Base-by-base conservation (phyloP, 192 early-diverging fungal genomes). In the Allomyces javanicus region DNA sequence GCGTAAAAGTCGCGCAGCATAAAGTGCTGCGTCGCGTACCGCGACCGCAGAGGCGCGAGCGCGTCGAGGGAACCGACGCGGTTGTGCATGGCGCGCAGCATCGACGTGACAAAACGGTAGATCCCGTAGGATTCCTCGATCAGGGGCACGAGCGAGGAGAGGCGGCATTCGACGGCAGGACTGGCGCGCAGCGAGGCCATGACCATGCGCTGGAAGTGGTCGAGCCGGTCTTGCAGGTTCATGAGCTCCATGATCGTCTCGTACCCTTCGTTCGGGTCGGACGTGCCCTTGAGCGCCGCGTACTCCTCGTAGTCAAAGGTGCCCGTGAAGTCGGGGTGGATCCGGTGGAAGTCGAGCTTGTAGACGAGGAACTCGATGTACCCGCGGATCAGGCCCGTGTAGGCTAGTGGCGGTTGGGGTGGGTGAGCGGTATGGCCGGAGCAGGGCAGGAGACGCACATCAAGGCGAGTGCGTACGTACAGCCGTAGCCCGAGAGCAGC, bases 261-360 rank as follows among this genome's bases (percentile, higher is more conserved):
- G 73, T 91, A 98, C 79, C 96, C 96, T 82, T 96, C 96, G 74
- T 98, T 96, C 25, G 96, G 96, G 76, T 98, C 96, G 68, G 95
- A 89, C 63, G 94, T 88, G 64, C 89, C 88, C 72, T 89, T 91
- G 67, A 98, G 73, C 55, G 88, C 89, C 50, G 94, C 84, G 68
- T 94, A 98, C 71, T 98, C 96, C 67, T 96, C 89, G 75, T 98
- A 98, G 70, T 96, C 92, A 80, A 98, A 98, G 65, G 79, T 88
- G 24, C 91, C 96, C 64, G 85, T 88, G 71, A 96, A 98, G 67
- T 93, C 90, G 12, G 90, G 91, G 72, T 95, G 91, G 50, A 84
- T 77, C 40, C 84, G 74, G 72, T 98, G 96, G 73, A 89, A 98
- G 65, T 93, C 85, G 64, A 98, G 82, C 76, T 98, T 98, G 27